Conservation (phyloP, 257 asterid species). For the Jaltomata sinuosa region DNA sequence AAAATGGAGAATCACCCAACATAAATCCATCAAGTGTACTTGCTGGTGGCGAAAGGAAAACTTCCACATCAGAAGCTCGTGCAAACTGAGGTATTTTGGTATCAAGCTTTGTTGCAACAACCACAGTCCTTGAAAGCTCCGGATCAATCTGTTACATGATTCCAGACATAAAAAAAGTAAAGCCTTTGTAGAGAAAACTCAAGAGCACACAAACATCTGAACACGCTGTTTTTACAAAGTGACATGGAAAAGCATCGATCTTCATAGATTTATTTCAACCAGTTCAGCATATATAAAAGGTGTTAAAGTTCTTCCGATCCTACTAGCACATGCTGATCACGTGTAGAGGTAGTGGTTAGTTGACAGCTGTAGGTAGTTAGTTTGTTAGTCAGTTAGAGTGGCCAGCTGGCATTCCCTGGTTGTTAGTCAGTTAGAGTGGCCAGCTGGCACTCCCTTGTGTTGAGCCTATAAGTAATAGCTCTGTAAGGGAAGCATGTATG, state of each 20-base stretch:
- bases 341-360: too few species aligned
- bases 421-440: too few species aligned
- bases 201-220: neutral
- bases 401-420: too few species aligned
- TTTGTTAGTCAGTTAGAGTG: too few species aligned
- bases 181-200: neutral
- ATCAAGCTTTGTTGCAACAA: conserved; percentile 94
- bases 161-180: neutral
- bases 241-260: neutral
- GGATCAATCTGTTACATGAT: conserved; percentile 67
- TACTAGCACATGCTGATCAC: too few species aligned
- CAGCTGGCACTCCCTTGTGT: too few species aligned
- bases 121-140: conserved; percentile 89
- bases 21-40: conserved; percentile 87
- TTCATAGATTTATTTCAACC: neutral
- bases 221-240: neutral
- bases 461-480: too few species aligned
- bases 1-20: conserved; percentile 96
- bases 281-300: neutral
- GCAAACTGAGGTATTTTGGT: conserved; percentile 97
- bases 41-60: conserved; percentile 92
- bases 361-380: too few species aligned
- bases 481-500: too few species aligned
- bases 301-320: too few species aligned
- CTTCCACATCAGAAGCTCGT: conserved; percentile 95